phyloP scores from a whole-genome alignment of 2,329 filamentous ascomycete species.

The Alternaria dauci region DNA sequence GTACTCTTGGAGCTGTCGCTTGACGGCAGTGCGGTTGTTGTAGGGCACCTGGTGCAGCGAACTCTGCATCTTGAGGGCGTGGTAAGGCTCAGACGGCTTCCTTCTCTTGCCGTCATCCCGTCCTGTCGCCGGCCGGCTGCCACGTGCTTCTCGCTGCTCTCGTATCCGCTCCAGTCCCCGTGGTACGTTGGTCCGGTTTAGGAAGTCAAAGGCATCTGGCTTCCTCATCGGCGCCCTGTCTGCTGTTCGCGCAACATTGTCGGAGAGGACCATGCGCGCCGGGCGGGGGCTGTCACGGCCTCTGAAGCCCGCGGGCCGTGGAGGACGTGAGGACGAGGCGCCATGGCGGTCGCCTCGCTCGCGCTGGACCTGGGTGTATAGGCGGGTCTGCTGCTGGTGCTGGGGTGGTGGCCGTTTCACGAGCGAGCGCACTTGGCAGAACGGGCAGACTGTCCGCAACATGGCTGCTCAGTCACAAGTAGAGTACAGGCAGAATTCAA shows the following conservation, averaged over 20 bases:
- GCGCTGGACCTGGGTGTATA: conserved; percentile 45
- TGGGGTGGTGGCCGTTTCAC: conserved; percentile 19
- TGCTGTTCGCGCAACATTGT: conserved; percentile 39
- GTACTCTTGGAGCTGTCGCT: conserved; percentile 69
- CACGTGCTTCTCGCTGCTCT: conserved; percentile 21
- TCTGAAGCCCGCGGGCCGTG: conserved; percentile 13
- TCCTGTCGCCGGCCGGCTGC: conserved; percentile 17
- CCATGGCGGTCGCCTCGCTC: conserved; percentile 18
- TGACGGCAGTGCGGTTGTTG: conserved; percentile 67
- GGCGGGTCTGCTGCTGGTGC: conserved; percentile 33
- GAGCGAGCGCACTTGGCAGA: conserved; percentile 51
- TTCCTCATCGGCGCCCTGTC: conserved; percentile 35
- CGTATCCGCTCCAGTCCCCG: conserved; percentile 29
- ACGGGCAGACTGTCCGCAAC: conserved; percentile 51
- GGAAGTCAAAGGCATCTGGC: conserved; percentile 43
- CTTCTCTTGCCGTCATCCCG: conserved; percentile 35
- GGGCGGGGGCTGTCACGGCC: conserved; percentile 40
- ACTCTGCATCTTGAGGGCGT: conserved; percentile 94
- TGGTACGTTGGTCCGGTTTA: conserved; percentile 46
- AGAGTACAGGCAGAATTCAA: neutral
- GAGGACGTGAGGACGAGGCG: neutral
- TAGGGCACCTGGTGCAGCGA: conserved; percentile 80
- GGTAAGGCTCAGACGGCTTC: conserved; percentile 64
- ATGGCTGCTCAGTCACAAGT: conserved; percentile 15
- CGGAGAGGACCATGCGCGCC: conserved; percentile 61